Base-by-base conservation (phyloP, 2,329 filamentous ascomycete species). In the Trichoderma atroviride region DNA sequence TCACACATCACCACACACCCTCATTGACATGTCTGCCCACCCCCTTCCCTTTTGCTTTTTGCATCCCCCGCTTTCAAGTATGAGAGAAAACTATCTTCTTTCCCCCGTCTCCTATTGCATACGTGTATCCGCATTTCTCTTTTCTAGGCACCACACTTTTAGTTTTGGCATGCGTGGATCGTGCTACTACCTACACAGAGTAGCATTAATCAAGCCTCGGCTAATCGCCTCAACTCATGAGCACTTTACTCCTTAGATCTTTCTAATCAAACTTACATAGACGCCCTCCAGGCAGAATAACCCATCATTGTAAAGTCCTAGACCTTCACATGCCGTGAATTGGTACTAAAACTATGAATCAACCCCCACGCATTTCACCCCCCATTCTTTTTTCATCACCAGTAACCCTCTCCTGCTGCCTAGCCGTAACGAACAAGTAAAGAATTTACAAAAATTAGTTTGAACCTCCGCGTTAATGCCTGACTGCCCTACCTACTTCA, bases 91-190 rank as follows among this genome's bases (percentile, higher is more conserved):
- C 3, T 13, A 50, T 5, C 22, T 29, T 24, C 19, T 35, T 14
- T 24, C 10, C 11, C 10, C 9, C 5, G 5, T 40, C 50, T 40
- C 55, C 19, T n/a, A 13, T 13, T 27, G 31, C 56, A 7, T 19
- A 16, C 5, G 24, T 22, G 27, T 29, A 58, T 50, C 40, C 63
- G 7, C n/a, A 52, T 9, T 67, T 29, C 16, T 31, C 37, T 43
- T 31, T 50, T 67, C 53, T 67, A 59, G 63, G 63, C 63, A 67
- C 53, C 55, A 16, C 24, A 16, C 24, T 13, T 24, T 55, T 55
- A 13, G 29, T 24, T 50, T 16, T 67, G 37, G 35, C 16, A 67
- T 67, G 40, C 40, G 40, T 52, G 40, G 35, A 43, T 31, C n/a
- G 16, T 33, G 52, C 22, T 24, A 33, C 33, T 33, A 33, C 33